These are phyloP conservation scores for Floccularia luteovirens DNA, from an alignment of 768 basidiomycete genomes.

Conservation along the genomic window DNA sequence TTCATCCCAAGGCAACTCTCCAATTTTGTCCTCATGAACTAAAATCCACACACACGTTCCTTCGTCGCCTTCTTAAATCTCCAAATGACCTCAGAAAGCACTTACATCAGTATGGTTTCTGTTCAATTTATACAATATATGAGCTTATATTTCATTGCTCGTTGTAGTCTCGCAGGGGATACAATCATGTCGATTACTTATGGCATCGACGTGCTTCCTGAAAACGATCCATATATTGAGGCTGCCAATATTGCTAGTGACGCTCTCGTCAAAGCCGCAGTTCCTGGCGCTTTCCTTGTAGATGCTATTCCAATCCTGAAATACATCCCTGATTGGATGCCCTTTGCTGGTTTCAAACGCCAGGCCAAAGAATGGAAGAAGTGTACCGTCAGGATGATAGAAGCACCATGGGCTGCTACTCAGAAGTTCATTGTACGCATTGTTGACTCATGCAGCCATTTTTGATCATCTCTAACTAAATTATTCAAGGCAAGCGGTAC, in stretches of 20 bases:
- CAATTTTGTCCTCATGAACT: slow-evolving; percentile 16
- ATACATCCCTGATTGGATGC: slow-evolving; percentile 22
- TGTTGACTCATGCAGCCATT: neutral
- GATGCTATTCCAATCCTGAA: slow-evolving; percentile 18
- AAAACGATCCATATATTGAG: slow-evolving; percentile 15
- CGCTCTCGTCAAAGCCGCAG: slow-evolving; percentile 7
- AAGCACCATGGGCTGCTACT: slow-evolving; percentile 2
- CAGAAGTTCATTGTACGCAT: neutral
- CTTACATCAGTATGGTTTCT: neutral
- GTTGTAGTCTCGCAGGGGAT: slow-evolving; percentile 1
- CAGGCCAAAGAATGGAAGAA: slow-evolving; percentile 28
- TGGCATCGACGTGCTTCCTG: slow-evolving; percentile 12
- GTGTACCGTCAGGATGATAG: neutral
- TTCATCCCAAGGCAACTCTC: slow-evolving; percentile 16
- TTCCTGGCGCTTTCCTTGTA: slow-evolving; percentile 16
- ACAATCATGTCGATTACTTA: slow-evolving; percentile 13
- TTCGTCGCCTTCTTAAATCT: slow-evolving; percentile 14
- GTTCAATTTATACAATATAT: neutral
- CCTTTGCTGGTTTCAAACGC: slow-evolving; percentile 25
- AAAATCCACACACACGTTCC: slow-evolving; percentile 18
- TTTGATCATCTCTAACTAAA: neutral
- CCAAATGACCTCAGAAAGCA: neutral
- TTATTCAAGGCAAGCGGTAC: slow-evolving; percentile 10
- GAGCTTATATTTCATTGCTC: neutral
- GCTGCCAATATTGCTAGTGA: slow-evolving; percentile 10